Evolutionary conservation across 805 yeast genomes (phyloP).

Genomic region (Crinitomyces ghanaensis): DNA sequence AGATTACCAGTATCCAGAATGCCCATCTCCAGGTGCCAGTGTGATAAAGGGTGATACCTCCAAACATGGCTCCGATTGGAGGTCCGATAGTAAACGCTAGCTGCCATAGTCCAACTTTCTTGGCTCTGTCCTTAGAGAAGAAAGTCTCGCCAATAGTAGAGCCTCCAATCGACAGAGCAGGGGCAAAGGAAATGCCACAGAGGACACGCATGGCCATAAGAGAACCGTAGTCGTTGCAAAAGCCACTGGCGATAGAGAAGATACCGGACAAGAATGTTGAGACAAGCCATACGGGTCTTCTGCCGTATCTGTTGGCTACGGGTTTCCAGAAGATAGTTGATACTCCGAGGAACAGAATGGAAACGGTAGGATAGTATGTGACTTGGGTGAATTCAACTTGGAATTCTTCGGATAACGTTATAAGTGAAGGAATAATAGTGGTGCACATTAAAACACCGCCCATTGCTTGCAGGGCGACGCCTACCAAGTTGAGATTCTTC

Average conservation of each 20-base stretch:
- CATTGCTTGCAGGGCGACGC: constrained; percentile 11
- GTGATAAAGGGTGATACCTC: constrained; percentile 8
- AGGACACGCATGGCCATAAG: constrained; percentile 8
- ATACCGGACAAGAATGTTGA: constrained; percentile 3
- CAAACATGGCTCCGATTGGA: constrained; percentile 8
- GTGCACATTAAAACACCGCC: constrained; percentile 10
- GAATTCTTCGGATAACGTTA: constrained; percentile 7
- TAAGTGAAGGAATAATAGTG: constrained; percentile 11
- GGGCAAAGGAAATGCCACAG: constrained; percentile 4
- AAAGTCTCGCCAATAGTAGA: constrained; percentile 8
- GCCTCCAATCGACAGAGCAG: constrained; percentile 8
- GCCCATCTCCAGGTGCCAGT: constrained; percentile 7
- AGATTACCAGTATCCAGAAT: background rate
- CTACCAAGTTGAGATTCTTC: constrained; percentile 8
- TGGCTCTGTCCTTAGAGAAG: constrained; percentile 8
- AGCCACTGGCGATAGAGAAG: constrained; percentile 7
- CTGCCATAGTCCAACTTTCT: constrained; percentile 9
- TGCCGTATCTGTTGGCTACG: constrained; percentile 20
- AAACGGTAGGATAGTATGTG: constrained; percentile 10
- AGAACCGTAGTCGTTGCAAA: constrained; percentile 7
- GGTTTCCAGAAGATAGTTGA: constrained; percentile 32
- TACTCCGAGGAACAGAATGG: constrained; percentile 8
- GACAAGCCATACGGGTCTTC: constrained; percentile 7
- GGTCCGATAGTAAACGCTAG: constrained; percentile 7
- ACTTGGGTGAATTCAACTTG: constrained; percentile 7